phyloP scores from a whole-genome alignment of 192 early-diverging fungal genomes.

The Fimicolochytrium jonesii region DNA sequence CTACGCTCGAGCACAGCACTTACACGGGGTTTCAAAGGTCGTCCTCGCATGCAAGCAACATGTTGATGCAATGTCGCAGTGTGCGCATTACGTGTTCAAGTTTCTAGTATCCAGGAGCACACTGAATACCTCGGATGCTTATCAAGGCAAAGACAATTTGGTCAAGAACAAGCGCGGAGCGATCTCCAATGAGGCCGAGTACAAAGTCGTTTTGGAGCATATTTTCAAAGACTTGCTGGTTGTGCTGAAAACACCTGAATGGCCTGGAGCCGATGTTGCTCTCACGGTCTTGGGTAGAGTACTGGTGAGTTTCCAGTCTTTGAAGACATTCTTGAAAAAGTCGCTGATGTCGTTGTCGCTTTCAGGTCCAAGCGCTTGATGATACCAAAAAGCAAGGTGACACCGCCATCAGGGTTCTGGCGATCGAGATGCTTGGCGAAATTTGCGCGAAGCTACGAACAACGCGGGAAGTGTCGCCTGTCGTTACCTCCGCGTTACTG shows the following conservation, averaged over 20 bases:
- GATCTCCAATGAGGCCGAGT: slow-evolving; percentile 56
- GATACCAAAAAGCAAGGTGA: slow-evolving; percentile 32
- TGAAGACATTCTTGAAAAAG: neutral
- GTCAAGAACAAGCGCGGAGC: neutral
- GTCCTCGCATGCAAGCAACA: slow-evolving; percentile 7
- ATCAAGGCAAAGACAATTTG: neutral
- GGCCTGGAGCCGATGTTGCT: slow-evolving; percentile 82
- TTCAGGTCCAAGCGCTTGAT: slow-evolving; percentile 26
- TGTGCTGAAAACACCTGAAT: slow-evolving; percentile 78
- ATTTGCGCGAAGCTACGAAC: slow-evolving; percentile 11
- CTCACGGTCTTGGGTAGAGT: slow-evolving; percentile 63
- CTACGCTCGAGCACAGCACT: too few relatives aligned
- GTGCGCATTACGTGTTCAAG: slow-evolving; percentile 55
- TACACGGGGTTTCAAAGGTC: neutral
- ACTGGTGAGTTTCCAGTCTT: slow-evolving; percentile 47
- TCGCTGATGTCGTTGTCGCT: too few relatives aligned
- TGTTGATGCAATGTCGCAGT: slow-evolving; percentile 50
- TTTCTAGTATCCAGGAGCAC: slow-evolving; percentile 58
- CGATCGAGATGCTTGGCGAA: slow-evolving; percentile 38
- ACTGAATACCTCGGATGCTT: neutral
- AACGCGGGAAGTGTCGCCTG: neutral
- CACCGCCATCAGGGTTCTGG: slow-evolving; percentile 19
- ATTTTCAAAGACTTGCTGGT: slow-evolving; percentile 68
- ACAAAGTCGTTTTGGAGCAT: slow-evolving; percentile 64
- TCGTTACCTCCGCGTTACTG: neutral